Base-by-base conservation (phyloP, 108 stramenopile genomes). In the Fragilaria radians region DNA sequence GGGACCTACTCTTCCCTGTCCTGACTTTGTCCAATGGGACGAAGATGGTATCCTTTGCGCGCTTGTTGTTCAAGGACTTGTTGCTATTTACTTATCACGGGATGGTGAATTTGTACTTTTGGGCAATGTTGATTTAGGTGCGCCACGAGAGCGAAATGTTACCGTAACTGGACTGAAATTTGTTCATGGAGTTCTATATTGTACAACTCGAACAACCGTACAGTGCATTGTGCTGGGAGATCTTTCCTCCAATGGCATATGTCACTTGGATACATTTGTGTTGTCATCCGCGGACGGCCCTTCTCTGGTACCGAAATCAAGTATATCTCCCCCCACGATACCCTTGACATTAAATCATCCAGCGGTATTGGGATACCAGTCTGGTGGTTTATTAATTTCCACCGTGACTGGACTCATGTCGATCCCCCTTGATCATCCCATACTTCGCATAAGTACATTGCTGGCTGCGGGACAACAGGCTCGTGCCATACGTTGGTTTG, bases 11-110 rank as follows among this genome's bases (percentile, higher is more conserved):
- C 62, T 91, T 14, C 86, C 90, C 1, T 91, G 70, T 52, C 90
- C 90, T 11, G 83, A 88, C 48, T 60, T 86, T 61, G 80, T 85
- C 33, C 70, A 65, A 7, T 91, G 90, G 90, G 87, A 91, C 57
- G 86, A 86, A 22, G 83, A 84, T 51, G 86, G 86, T 42, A 51
- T 56, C 31, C 62, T 91, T 25, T 91, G 90, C 51, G 85, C 85
- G 7, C 59, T 88, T 25, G 59, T 80, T 0, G 56, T 84, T 31
- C 71, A 84, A 32, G 67, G 64, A 14, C 75, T 78, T 59, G 79
- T 91, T 32, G 77, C 86, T 7, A 54, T 91, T n/a, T 91, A 88
- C 54, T 45, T 78, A 7, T 86, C 80, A 4, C 65, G 81, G 7
- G 61, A 65, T 46, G 72, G 84, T 28, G 65, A 78, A 19, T 88